These are phyloP conservation scores for Bolboschoenoplectus hybrid DNA, from an alignment of 202 grass and related monocot genomes.

Conservation along the genomic window DNA sequence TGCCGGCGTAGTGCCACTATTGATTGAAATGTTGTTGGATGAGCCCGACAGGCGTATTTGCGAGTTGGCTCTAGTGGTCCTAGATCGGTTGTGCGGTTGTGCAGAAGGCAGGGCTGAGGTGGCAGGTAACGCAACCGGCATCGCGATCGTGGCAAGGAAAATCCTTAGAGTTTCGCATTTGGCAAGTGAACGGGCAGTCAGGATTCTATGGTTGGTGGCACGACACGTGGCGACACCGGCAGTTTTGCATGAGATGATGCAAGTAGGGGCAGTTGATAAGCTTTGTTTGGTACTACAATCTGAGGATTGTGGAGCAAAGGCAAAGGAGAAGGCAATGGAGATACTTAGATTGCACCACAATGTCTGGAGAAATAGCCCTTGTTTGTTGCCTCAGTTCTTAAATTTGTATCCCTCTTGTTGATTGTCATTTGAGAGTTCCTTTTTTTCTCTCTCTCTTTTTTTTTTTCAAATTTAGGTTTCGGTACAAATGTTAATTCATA, in stretches of 20 bases:
- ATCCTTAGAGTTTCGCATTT: constrained; percentile 61
- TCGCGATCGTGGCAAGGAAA: constrained; percentile 70
- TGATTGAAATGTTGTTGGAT: constrained; percentile 66
- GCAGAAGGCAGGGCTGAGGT: constrained; percentile 86
- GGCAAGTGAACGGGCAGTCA: constrained; percentile 68
- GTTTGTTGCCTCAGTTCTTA: constrained; percentile 64
- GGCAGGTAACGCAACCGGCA: constrained; percentile 57
- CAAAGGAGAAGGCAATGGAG: constrained; percentile 79
- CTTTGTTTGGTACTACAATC: constrained; percentile 54
- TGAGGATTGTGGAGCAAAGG: constrained; percentile 59
- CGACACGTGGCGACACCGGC: constrained; percentile 54
- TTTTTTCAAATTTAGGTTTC: constrained; percentile 47
- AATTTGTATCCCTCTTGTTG: constrained; percentile 65
- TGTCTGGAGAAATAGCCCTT: constrained; percentile 69
- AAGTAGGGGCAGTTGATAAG: constrained; percentile 59
- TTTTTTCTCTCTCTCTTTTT: background rate
- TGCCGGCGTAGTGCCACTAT: constrained; percentile 50
- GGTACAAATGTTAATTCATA: constrained; percentile 30
- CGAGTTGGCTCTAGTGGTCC: constrained; percentile 61
- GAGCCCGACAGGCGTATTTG: constrained; percentile 59
- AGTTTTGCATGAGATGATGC: constrained; percentile 82
- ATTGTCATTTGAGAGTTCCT: constrained; percentile 4
- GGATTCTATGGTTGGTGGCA: constrained; percentile 62
- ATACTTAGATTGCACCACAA: constrained; percentile 74
- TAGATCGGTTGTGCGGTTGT: constrained; percentile 76